These are phyloP conservation scores for Psilocybe mexicana DNA, from an alignment of 1,284 basidiomycete species.

Conservation along the genomic window DNA sequence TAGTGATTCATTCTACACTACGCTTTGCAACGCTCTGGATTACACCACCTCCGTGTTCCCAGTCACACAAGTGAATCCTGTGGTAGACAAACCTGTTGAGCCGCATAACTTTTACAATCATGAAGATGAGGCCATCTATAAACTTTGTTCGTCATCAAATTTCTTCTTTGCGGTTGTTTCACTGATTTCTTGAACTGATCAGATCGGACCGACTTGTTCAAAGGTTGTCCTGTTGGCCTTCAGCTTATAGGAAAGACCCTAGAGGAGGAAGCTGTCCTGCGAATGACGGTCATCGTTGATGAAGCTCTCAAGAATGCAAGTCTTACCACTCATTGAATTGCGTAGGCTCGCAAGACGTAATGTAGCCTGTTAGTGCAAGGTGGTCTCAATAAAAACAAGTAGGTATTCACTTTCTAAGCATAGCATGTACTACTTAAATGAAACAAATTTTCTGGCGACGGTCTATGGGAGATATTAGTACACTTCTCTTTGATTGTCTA, in stretches of 20 bases:
- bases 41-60: conserved; percentile 64
- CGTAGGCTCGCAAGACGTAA: not conserved
- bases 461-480: conserved; percentile 7
- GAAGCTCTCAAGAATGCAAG: conserved; percentile 35
- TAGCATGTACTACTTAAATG: not conserved
- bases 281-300: conserved; percentile 54
- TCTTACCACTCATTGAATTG: not conserved
- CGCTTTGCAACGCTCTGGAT: conserved; percentile 65
- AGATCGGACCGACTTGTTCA: conserved; percentile 62
- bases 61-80: conserved; percentile 55
- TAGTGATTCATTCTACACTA: conserved; percentile 53
- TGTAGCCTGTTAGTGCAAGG: not conserved
- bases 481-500: not conserved
- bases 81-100: conserved; percentile 40
- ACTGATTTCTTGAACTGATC: not conserved
- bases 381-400: no score
- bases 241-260: conserved; percentile 66
- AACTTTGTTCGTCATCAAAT: conserved; percentile 48
- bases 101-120: conserved; percentile 51
- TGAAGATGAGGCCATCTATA: conserved; percentile 53
- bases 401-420: not conserved
- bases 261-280: conserved; percentile 65
- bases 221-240: conserved; percentile 63
- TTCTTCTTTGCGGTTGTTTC: not conserved
- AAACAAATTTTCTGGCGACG: not conserved